Evolutionary conservation across 257 asterid genomes (phyloP), one percentile per base, ranked within the genome.

Genomic region (Ophiorrhiza pumila): DNA sequence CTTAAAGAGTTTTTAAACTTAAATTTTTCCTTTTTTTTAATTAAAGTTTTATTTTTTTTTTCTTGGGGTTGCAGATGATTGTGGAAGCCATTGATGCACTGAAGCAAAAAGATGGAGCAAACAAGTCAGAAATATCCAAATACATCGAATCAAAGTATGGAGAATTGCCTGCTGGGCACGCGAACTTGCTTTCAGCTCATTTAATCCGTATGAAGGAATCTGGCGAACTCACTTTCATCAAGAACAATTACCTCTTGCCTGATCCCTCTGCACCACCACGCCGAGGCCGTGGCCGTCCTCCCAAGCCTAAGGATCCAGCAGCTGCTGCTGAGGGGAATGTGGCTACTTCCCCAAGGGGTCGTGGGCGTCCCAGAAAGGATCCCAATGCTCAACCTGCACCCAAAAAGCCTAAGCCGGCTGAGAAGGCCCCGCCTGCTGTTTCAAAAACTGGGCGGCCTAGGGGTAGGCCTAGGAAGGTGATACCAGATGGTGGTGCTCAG

Each of bases 281-380:
- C 73, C 91, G 96, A 0, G 98, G 98, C 74, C 83, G 96, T 0
- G 98, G 98, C 69, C 87, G 96, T 1, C 96, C 97, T 41, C 92
- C 97, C 0, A 91, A 91, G 80, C 81, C 89, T 0, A 91, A 85
- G 86, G 88, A 74, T 9, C 77, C 92, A 15, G 45, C n/a, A n/a
- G n/a, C n/a, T n/a, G n/a, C 78, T 50, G 86, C 94, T 1, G 77
- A 81, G 5, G 85, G 75, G 9, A 49, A 74, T 7, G 64, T 32
- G 61, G 70, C 69, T 5, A 75, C 86, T 4, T 72, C 93, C 7
- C 72, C 97, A 23, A 81, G 82, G 76, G 88, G 92, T 14, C 82
- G 97, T 34, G 97, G 97, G 23, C 83, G 98, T 25, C 98, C 98
- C 1, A 87, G 85, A 79, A 92, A 90, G 86, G 92, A 87, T 45